Evolutionary conservation across 2,329 filamentous ascomycete genomes (phyloP), one percentile per base, ranked within the genome.

Genomic region (Aspergillus eucalypticola): DNA sequence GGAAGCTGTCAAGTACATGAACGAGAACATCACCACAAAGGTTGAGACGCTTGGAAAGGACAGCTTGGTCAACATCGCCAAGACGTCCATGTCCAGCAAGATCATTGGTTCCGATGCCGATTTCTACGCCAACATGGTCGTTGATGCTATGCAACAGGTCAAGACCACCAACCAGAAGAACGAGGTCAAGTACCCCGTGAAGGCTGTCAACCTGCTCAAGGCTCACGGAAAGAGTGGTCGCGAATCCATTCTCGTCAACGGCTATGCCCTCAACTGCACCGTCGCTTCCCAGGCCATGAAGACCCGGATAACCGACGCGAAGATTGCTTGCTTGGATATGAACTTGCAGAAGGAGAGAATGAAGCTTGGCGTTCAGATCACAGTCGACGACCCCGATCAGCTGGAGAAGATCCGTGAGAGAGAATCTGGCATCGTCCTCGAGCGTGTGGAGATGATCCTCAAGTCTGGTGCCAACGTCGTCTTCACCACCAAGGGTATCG

Each of bases 21-120:
- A 92, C 80, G 95, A 99, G 79, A 96, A 98, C 77, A 90, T 99
- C 77, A 94, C 91, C 83, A 91, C 92, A 72, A 96, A 96, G 81
- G 94, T 98, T 59, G 94, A 98, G 73, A 87, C 89, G 62, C 86
- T 99, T 57, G 93, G 92, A 61, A 88, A 91, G 63, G 95, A 98
- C 64, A 95, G 91, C 61, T 86, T 99, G 68, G 78, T 98, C 73
- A 97, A 87, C 80, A 97, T 99, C 75, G 95, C 95, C 64, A 98
- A 94, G 83, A 99, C 95, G 19, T 97, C 93, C 73, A 99, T 99
- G 94, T 97, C 93, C 56, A 96, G 91, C 84, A 99, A 99, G 83
- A 96, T 99, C 73, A 98, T 99, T 75, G 95, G 95, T 60, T 83
- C 90, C 59, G 95, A 99, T 79, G 92, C 91, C 11, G 92, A 96